These are phyloP conservation scores for Bryoglossum gracile DNA, from an alignment of 495 filamentous ascomycete genomes.

Conservation along the genomic window DNA sequence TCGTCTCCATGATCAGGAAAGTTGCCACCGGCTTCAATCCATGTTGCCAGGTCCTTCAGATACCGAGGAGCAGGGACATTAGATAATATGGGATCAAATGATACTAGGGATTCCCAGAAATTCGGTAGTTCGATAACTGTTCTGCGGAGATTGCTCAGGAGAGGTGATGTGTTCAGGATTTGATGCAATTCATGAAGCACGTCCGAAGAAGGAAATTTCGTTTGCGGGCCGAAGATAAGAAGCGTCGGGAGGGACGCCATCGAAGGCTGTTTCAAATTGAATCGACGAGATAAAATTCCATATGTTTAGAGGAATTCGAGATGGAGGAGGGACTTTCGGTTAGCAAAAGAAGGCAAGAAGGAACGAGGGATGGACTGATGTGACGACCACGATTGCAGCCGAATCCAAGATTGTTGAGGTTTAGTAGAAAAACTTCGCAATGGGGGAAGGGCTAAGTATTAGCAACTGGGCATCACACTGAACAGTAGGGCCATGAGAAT, in stretches of 20 bases:
- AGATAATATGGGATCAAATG: neutral
- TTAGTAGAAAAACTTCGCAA: no score
- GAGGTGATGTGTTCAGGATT: slow-evolving; percentile 3
- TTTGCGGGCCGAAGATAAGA: slow-evolving; percentile 16
- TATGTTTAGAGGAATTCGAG: no score
- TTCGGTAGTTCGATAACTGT: slow-evolving; percentile 10
- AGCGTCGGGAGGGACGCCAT: slow-evolving; percentile 6
- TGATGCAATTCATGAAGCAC: slow-evolving; percentile 4
- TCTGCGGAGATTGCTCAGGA: neutral
- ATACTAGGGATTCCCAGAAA: slow-evolving; percentile 5
- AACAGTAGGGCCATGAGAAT: no score
- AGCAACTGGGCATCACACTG: no score
- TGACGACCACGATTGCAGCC: no score
- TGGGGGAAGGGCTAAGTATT: no score
- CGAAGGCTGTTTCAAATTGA: no score
- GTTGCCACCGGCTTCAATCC: neutral
- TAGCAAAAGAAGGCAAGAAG: no score
- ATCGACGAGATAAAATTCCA: no score
- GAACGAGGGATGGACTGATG: no score
- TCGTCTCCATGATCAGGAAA: neutral
- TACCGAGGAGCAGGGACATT: neutral
- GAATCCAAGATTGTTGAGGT: no score
- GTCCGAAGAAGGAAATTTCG: slow-evolving; percentile 4
- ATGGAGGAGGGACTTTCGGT: no score
- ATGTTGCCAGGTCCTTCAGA: neutral